Percentiles rank a stretch among this genome's conserved stretches.
These are phyloP conservation scores for Chrysochromulina tobinii DNA, from an alignment of 78 protist genomes.

Conservation along the genomic window DNA sequence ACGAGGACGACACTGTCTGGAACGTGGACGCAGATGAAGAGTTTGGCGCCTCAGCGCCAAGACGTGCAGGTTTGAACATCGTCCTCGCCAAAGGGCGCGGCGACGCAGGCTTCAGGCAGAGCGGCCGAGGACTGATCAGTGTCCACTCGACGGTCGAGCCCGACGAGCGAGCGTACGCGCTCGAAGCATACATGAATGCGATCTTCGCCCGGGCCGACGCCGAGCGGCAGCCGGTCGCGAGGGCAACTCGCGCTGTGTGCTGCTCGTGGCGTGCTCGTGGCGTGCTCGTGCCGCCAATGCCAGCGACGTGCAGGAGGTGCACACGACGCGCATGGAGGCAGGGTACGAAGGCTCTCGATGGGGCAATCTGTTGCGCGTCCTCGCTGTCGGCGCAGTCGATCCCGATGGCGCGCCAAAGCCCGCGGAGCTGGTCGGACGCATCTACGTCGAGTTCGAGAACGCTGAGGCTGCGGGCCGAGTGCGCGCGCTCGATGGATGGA, in stretches of 20 bases:
- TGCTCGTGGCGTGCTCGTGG: neutral
- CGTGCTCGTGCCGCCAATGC: neutral
- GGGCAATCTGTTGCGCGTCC: neutral
- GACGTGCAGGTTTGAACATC: too few relatives aligned
- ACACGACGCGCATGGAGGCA: neutral
- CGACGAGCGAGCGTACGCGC: neutral
- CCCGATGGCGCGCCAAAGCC: too few relatives aligned
- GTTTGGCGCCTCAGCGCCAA: too few relatives aligned
- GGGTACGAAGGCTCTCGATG: neutral
- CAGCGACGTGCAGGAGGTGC: neutral
- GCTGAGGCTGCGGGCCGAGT: neutral
- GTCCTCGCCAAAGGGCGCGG: too few relatives aligned
- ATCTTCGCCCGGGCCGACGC: neutral
- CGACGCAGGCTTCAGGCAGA: too few relatives aligned
- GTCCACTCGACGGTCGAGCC: too few relatives aligned
- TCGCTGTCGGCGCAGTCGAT: neutral
- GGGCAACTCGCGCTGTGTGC: neutral
- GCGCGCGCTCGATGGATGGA: neutral
- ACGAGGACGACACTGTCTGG: too few relatives aligned
- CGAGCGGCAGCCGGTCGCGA: neutral
- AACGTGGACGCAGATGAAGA: too few relatives aligned
- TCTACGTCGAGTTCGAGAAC: constrained; percentile 1
- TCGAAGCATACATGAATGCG: neutral
- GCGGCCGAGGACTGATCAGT: too few relatives aligned
- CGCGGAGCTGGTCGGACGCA: neutral